Base-by-base conservation (phyloP, 2,329 filamentous ascomycete genomes). In the Trichoderma aggressivum region DNA sequence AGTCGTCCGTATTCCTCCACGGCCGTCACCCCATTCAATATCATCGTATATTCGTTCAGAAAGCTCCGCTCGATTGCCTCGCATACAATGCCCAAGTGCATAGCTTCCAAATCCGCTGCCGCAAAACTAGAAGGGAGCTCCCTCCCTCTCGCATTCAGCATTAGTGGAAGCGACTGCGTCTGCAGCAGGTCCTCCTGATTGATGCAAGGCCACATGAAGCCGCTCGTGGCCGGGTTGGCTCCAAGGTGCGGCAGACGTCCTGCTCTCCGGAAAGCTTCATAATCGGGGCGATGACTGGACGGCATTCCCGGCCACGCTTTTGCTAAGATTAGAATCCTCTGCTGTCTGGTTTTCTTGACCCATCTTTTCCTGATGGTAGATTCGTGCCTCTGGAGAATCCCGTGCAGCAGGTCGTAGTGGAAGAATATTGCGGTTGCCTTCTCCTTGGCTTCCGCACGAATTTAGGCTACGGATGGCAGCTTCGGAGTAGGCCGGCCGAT, bases 151-250 rank as follows among this genome's bases (percentile, higher is more conserved):
- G 86, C 77, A 68, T 88, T 87, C 10, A 91, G 75, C 26, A 90
- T 79, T 11, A 90, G 76, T 0, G 82, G 80, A 10, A 90, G 74
- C 0, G 78, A 71, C 63, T 82, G 85, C 0, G 82, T 76, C 26
- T 83, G 79, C 0, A 75, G 63, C 0, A 90, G 78, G 74, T 90
- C 88, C 69, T 90, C 86, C 50, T 86, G 80, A 73, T 90, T 90
- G 75, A 90, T 84, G 59, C 85, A 81, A 0, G 88, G 88, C 81
- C 83, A 88, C 55, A 86, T 76, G 71, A 79, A 87, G 10, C 78
- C 66, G 7, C 82, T 79, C 11, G 70, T 74, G 21, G 78, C 47
- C 18, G n/a, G 74, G 3, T 69, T 34, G 8, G 74, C 70, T 50
- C 77, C 30, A 59, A 32, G 5, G 30, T 32, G 26, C 7, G 56